Evolutionary conservation across 1,284 basidiomycete species (phyloP), one percentile per base, ranked within the genome.

Genomic region (Rhodotorula mucilaginosa): DNA sequence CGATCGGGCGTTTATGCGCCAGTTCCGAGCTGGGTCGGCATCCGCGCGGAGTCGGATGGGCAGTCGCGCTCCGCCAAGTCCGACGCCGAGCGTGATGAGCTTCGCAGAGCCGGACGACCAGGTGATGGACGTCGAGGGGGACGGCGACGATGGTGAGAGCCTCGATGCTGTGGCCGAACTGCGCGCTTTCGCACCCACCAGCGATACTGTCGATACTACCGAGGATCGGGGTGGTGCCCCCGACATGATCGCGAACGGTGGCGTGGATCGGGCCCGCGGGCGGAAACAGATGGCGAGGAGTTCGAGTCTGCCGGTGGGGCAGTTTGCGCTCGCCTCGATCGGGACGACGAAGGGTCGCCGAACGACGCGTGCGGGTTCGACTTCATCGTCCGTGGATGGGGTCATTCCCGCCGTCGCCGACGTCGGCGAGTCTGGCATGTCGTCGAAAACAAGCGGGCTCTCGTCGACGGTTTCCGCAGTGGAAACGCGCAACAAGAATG

Each of bases 401-500:
- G 12, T 44, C 39, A 44, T 44, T 10, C 1, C 39, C 39, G 39
- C 39, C 0, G 39, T 44, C 39, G 39, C 39, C 12, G 39, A 44
- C 39, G 39, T 26, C 12, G 51, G 23, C 12, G 51, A 21, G 21
- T 52, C 51, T n/a, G 51, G n/a, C 21, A 52, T 52, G 18, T 26
- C 21, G 10, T 5, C 12, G 10, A n/a, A 23, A 51, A 51, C 49
- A 1, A 18, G 7, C 49, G 44, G 5, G 5, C 63, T 58, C n/a
- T 44, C 39, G 39, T 44, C 39, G 39, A 44, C 26, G 5, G 54
- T 26, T 56, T 12, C 54, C 8, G 18, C 39, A 5, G 54, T 68
- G 1, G 71, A 75, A n/a, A 54, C 44, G 52, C 47, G 67, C 47
- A 75, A 75, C 62, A 75, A 74, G 61, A 71, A 67, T 46, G 73